phyloP scores from a whole-genome alignment of 2,329 filamentous ascomycete species.

The Cordyceps javanica region DNA sequence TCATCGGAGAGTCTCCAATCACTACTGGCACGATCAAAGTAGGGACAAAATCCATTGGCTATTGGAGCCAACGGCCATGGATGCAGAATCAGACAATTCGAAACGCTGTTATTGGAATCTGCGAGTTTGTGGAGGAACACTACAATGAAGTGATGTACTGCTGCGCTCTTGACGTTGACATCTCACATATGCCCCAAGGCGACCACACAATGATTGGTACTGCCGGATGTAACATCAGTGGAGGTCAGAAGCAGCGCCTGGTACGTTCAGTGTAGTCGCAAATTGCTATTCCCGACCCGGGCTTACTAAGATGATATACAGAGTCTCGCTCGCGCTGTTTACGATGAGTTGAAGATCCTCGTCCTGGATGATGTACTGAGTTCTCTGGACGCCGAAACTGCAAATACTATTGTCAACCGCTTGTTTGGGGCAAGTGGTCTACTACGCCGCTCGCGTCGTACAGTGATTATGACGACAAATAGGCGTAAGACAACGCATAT shows the following conservation, averaged over 20 bases:
- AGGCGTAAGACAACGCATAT: background rate
- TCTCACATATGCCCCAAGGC: background rate
- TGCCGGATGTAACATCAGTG: slow-evolving; percentile 6
- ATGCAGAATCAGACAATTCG: background rate
- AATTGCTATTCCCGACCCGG: no score
- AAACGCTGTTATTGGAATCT: background rate
- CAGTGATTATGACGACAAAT: slow-evolving; percentile 9
- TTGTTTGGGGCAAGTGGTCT: background rate
- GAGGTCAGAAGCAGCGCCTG: slow-evolving; percentile 9
- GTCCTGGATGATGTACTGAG: slow-evolving; percentile 10
- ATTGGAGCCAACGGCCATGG: background rate
- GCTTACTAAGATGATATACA: background rate
- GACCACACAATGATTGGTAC: background rate
- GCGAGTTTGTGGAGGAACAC: background rate
- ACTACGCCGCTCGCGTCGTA: background rate
- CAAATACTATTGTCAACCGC: background rate
- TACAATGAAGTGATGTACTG: background rate
- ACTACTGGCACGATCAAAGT: background rate
- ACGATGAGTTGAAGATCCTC: background rate
- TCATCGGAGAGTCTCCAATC: background rate
- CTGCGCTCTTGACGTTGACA: background rate
- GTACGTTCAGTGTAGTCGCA: background rate
- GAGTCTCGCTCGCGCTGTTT: slow-evolving; percentile 3
- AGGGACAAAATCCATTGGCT: background rate
- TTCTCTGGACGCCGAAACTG: background rate